Conservation (phyloP, 352 stramenopile species). For the Pythium coloratum region DNA sequence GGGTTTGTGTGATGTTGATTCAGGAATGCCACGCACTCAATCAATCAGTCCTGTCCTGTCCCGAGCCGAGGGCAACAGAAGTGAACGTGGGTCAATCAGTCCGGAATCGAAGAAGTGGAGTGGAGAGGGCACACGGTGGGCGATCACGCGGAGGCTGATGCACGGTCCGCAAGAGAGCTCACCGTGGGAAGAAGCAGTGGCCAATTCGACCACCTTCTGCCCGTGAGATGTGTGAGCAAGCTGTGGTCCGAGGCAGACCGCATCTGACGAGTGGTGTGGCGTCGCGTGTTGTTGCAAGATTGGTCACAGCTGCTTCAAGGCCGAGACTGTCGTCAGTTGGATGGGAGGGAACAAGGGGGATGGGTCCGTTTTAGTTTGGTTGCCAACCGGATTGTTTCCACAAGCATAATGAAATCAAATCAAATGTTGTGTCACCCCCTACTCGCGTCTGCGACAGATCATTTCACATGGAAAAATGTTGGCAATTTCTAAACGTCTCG, state of each 20-base stretch:
- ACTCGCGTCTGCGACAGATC: no score
- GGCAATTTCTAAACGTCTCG: no score
- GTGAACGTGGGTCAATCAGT: background rate
- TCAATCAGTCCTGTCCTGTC: background rate
- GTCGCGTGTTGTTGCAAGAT: background rate
- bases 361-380: background rate
- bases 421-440: background rate
- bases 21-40: background rate
- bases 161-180: background rate
- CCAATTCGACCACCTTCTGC: background rate
- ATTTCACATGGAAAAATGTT: no score
- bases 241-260: no score
- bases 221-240: background rate
- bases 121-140: background rate
- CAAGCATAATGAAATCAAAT: background rate
- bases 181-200: background rate
- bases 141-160: background rate
- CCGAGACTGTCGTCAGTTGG: conserved; percentile 2
- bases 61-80: background rate
- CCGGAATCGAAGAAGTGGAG: background rate
- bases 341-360: conserved; percentile 1
- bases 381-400: background rate
- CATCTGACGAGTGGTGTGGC: background rate
- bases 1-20: background rate
- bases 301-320: background rate